Percentiles rank a stretch among this genome's conserved stretches.
Conservation (phyloP, 441 rosid species). For the Isatis lusitanica region DNA sequence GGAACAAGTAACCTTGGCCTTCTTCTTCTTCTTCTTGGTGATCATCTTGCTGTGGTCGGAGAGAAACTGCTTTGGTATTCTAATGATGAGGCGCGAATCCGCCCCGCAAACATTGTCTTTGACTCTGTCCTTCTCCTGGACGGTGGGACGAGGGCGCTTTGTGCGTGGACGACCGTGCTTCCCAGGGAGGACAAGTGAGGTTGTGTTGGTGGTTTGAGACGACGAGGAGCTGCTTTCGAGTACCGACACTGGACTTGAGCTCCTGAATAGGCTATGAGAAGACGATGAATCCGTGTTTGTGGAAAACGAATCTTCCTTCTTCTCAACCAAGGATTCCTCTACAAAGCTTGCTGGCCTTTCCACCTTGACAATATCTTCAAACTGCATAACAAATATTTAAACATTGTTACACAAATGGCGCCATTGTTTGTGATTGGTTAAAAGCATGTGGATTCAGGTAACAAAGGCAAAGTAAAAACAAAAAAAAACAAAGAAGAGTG, state of each 20-base stretch:
- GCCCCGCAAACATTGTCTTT: constrained; percentile 49
- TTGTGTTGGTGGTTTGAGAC: constrained; percentile 45
- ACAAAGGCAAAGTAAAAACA: background rate
- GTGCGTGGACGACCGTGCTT: constrained; percentile 85
- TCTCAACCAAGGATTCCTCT: constrained; percentile 71
- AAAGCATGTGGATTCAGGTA: too few species aligned
- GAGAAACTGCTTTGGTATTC: constrained; percentile 53
- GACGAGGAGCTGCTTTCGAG: constrained; percentile 92
- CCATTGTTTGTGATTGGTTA: too few species aligned
- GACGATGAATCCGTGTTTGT: constrained; percentile 44
- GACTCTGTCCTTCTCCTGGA: constrained; percentile 26
- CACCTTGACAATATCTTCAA: constrained; percentile 85
- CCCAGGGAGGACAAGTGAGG: constrained; percentile 38
- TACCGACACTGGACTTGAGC: constrained; percentile 88
- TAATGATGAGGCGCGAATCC: constrained; percentile 67
- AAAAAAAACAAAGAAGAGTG: constrained; percentile 14
- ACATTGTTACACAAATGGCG: background rate
- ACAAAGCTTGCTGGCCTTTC: constrained; percentile 75
- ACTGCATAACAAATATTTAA: constrained; percentile 45
- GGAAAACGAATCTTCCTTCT: constrained; percentile 45
- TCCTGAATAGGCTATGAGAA: constrained; percentile 52
- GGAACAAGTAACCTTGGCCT: constrained; percentile 46
- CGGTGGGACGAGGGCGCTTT: constrained; percentile 81
- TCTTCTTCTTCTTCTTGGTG: constrained; percentile 65
- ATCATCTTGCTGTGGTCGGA: constrained; percentile 47